Conservation (phyloP, 305 asterid species). For the Euphrasia arctica region DNA sequence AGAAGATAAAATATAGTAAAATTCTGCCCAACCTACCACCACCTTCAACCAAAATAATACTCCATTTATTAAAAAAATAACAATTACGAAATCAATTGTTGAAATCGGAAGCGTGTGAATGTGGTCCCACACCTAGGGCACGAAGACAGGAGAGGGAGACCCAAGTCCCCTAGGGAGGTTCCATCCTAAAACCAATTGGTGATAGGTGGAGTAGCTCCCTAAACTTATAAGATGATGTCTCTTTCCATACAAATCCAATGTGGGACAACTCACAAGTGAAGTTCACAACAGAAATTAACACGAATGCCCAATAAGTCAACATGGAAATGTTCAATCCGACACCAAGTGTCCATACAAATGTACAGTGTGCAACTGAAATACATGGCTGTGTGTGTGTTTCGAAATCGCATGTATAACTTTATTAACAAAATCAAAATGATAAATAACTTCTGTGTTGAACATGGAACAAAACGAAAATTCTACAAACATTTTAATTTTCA, state of each 20-base stretch:
- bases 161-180: no score
- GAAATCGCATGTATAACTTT: not conserved
- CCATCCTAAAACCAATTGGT: no score
- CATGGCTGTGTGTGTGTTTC: not conserved
- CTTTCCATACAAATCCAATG: no score
- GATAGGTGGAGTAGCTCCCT: no score
- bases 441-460: not conserved
- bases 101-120: no score
- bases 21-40: not conserved
- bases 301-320: not conserved
- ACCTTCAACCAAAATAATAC: not conserved
- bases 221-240: no score
- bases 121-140: no score
- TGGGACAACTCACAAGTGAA: no score
- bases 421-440: not conserved
- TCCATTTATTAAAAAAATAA: not conserved
- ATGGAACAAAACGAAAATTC: not conserved
- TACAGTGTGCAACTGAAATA: not conserved
- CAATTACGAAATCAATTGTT: not conserved
- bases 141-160: no score
- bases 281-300: no score
- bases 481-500: not conserved
- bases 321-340: slow-evolving; percentile 2
- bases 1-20: not conserved
- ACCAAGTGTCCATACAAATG: slow-evolving; percentile 2